Conservation (phyloP, 805 yeast species). For the Candida verbasci region DNA sequence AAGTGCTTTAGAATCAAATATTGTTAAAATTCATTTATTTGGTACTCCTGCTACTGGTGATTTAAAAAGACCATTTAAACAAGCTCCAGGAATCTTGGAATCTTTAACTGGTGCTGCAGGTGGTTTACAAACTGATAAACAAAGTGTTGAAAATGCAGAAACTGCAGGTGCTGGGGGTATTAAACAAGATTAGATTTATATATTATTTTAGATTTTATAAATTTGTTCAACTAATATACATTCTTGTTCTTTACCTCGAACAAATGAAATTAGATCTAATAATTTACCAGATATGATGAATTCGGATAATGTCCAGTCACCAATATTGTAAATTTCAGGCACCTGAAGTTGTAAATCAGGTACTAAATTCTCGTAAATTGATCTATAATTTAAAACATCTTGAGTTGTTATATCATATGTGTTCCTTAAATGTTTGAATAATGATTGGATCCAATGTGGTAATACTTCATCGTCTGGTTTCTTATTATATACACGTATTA, state of each 20-base stretch:
- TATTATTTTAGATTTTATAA: neutral
- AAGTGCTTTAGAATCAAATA: constrained; percentile 83
- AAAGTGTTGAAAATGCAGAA: constrained; percentile 81
- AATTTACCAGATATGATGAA: constrained; percentile 50
- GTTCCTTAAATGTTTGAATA: constrained; percentile 33
- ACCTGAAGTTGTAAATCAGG: constrained; percentile 45
- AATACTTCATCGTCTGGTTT: constrained; percentile 34
- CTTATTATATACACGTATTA: constrained; percentile 54
- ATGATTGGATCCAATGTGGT: constrained; percentile 48
- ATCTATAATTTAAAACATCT: constrained; percentile 53
- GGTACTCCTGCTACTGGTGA: constrained; percentile 82
- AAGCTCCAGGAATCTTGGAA: constrained; percentile 48
- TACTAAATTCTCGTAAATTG: constrained; percentile 50
- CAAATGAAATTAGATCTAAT: constrained; percentile 49
- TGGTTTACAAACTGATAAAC: constrained; percentile 78
- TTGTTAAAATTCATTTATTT: constrained; percentile 86
- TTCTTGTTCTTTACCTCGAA: constrained; percentile 40
- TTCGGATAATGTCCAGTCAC: constrained; percentile 45
- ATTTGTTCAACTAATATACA: constrained; percentile 31
- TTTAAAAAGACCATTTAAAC: constrained; percentile 94
- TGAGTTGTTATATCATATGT: constrained; percentile 38
- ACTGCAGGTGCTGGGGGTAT: constrained; percentile 81
- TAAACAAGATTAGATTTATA: constrained; percentile 63
- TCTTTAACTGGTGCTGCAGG: constrained; percentile 53
- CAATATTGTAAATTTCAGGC: constrained; percentile 53